These are phyloP conservation scores for Arthrobotrys musiformis DNA, from an alignment of 2,329 filamentous ascomycete genomes.

Conservation along the genomic window DNA sequence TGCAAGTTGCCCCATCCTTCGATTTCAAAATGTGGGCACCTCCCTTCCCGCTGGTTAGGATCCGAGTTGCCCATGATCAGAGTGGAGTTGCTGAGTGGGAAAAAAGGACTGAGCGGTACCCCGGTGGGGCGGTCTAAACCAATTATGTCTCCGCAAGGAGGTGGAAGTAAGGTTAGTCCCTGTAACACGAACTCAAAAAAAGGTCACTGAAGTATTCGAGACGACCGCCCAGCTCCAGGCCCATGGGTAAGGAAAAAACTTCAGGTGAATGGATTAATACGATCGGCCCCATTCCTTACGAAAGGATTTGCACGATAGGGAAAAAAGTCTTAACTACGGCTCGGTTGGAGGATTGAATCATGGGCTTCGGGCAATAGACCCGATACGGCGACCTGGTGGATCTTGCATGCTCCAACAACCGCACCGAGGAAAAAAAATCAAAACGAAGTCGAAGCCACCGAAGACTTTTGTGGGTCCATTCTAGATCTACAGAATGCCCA, in stretches of 20 bases:
- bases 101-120: constrained; percentile 11
- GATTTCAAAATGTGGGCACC: neutral
- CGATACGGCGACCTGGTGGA: too few species aligned
- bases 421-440: too few species aligned
- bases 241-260: constrained; percentile 3
- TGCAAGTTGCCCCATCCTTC: neutral
- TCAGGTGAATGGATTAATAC: neutral
- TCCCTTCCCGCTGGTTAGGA: neutral
- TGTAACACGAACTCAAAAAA: constrained; percentile 15
- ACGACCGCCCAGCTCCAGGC: constrained; percentile 12
- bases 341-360: too few species aligned
- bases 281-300: constrained; percentile 1
- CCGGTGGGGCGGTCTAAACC: constrained; percentile 20
- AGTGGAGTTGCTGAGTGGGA: too few species aligned
- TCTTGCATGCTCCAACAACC: too few species aligned
- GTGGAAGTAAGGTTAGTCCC: constrained; percentile 4
- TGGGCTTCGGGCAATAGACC: too few species aligned
- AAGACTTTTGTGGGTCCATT: too few species aligned
- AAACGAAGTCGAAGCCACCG: too few species aligned
- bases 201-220: constrained; percentile 9
- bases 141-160: neutral
- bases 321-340: too few species aligned
- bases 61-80: neutral
- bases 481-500: too few species aligned
- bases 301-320: too few species aligned